A percentile compares a stretch with the other conserved stretches of the same genome.
Conservation (phyloP, 306 rosid species). For the Dryas octopetala region DNA sequence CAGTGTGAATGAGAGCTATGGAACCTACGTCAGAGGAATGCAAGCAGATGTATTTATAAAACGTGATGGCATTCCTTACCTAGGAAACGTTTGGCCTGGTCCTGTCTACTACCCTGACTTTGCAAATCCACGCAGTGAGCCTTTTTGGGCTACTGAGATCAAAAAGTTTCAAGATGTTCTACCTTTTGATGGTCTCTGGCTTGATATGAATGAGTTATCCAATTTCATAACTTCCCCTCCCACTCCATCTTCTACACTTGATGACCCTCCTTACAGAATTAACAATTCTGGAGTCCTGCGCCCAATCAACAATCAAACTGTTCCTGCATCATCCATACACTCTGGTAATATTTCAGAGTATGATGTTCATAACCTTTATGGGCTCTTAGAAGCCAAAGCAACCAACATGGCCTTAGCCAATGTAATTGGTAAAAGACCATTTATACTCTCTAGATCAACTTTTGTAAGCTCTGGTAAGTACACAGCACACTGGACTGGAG, state of each 20-base stretch:
- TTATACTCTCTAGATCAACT: slow-evolving; percentile 78
- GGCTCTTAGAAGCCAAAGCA: slow-evolving; percentile 63
- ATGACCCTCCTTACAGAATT: slow-evolving; percentile 77
- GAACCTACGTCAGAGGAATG: slow-evolving; percentile 63
- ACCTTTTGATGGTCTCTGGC: slow-evolving; percentile 82
- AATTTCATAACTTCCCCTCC: slow-evolving; percentile 63
- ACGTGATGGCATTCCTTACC: slow-evolving; percentile 60
- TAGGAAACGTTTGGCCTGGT: slow-evolving; percentile 93
- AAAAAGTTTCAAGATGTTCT: slow-evolving; percentile 51
- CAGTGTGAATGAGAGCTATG: slow-evolving; percentile 54
- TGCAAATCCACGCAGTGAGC: slow-evolving; percentile 51
- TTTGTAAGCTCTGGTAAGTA: slow-evolving; percentile 87
- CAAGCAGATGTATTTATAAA: slow-evolving; percentile 66
- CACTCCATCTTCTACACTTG: slow-evolving; percentile 54
- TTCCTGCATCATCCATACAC: slow-evolving; percentile 67
- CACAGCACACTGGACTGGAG: slow-evolving; percentile 96
- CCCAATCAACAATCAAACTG: slow-evolving; percentile 47
- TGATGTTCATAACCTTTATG: slow-evolving; percentile 73
- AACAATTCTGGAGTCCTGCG: slow-evolving; percentile 40
- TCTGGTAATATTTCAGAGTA: slow-evolving; percentile 69
- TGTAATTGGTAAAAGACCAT: slow-evolving; percentile 79
- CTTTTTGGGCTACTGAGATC: slow-evolving; percentile 69
- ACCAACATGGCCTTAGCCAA: slow-evolving; percentile 55
- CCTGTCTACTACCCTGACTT: slow-evolving; percentile 79
- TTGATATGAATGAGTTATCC: slow-evolving; percentile 88